Percentiles rank a stretch among this genome's conserved stretches.
These are phyloP conservation scores for Pythium sukuiense DNA, from an alignment of 352 stramenopile genomes.

Conservation along the genomic window DNA sequence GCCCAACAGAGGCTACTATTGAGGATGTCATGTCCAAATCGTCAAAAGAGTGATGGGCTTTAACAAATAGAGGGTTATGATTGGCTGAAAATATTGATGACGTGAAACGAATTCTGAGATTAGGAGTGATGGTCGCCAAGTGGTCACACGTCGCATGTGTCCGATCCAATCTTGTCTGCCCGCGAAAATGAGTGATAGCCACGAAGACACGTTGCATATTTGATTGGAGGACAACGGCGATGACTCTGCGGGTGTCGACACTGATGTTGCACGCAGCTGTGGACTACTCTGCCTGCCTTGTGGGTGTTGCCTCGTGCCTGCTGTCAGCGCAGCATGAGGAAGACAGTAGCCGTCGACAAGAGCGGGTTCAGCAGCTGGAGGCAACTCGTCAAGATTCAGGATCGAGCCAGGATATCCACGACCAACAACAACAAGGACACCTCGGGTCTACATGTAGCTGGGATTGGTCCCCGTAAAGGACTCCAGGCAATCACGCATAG, in stretches of 20 bases:
- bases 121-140: constrained; percentile 6
- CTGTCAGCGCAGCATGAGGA: neutral
- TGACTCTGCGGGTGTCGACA: neutral
- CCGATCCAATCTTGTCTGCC: neutral
- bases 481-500: neutral
- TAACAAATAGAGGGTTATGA: neutral
- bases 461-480: constrained; percentile 2
- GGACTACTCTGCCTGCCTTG: too few relatives aligned
- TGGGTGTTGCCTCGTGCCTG: neutral
- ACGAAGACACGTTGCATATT: neutral
- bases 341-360: neutral
- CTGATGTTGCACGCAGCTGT: neutral
- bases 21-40: neutral
- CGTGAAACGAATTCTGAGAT: constrained; percentile 13
- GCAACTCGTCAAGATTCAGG: neutral
- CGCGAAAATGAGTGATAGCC: neutral
- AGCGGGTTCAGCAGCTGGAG: constrained; percentile 4
- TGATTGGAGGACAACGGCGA: neutral
- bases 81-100: constrained; percentile 8
- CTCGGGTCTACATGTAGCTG: too few relatives aligned
- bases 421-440: too few relatives aligned
- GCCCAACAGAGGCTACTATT: constrained; percentile 1
- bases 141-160: constrained; percentile 5
- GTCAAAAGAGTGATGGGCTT: constrained; percentile 7
- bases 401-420: neutral